Conservation (phyloP, 371 early-diverging fungal species). For the Circinella umbellata region DNA sequence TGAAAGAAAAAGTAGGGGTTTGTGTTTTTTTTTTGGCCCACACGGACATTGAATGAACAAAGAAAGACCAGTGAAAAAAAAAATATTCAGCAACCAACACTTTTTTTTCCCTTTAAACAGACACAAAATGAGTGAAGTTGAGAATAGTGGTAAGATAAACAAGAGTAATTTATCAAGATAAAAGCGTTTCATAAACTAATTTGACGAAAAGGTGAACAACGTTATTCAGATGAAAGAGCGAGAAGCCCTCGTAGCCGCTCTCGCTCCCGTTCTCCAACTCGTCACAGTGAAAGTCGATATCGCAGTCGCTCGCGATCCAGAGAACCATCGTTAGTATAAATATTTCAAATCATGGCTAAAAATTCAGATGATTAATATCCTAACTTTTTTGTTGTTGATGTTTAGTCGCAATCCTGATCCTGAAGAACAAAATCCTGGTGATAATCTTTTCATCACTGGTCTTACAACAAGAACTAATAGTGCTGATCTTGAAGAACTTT, state of each 20-base stretch:
- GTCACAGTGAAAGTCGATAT: constrained; percentile 49
- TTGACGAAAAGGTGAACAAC: constrained; percentile 28
- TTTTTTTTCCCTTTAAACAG: background rate
- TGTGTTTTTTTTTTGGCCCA: no score
- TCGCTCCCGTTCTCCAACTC: constrained; percentile 53
- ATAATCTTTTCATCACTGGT: constrained; percentile 81
- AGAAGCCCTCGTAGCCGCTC: constrained; percentile 52
- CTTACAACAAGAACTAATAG: constrained; percentile 64
- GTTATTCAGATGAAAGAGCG: constrained; percentile 48
- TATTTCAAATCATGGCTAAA: background rate
- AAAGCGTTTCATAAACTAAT: background rate
- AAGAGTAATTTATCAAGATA: background rate
- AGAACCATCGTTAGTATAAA: constrained; percentile 36
- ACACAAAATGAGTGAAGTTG: constrained; percentile 24
- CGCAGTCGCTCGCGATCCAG: constrained; percentile 57
- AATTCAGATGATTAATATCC: background rate
- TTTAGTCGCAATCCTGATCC: background rate
- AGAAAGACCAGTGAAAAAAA: background rate
- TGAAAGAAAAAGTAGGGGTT: no score
- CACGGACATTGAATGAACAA: background rate
- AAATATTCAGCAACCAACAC: background rate
- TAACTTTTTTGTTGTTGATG: no score
- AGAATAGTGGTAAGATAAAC: constrained; percentile 18
- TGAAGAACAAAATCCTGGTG: constrained; percentile 70
- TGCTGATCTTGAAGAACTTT: constrained; percentile 71